Percentiles rank a stretch among this genome's conserved stretches.
These are phyloP conservation scores for Cokeromyces recurvatus DNA, from an alignment of 371 early-diverging fungal species.

Conservation along the genomic window DNA sequence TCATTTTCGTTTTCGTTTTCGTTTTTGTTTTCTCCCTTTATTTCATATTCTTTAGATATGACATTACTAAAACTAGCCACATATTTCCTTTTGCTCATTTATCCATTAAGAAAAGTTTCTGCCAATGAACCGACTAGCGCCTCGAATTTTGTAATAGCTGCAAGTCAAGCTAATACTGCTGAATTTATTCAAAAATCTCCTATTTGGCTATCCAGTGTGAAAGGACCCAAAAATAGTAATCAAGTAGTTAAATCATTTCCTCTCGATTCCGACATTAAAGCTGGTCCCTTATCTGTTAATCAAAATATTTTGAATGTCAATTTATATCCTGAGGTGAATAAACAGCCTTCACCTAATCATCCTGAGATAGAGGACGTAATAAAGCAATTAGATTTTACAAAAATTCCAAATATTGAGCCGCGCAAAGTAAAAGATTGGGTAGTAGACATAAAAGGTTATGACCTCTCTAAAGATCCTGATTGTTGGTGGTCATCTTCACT, in stretches of 20 bases:
- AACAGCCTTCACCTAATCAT: conserved; percentile 29
- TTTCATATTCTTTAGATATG: no score
- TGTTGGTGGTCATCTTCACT: conserved; percentile 30
- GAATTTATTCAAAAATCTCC: conserved; percentile 25
- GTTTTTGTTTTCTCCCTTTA: no score
- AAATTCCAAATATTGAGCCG: conserved; percentile 32
- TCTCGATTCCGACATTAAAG: conserved; percentile 17
- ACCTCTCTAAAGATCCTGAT: conserved; percentile 14
- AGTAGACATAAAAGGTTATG: conserved; percentile 26
- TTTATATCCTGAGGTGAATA: conserved; percentile 22
- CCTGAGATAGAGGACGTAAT: conserved; percentile 47
- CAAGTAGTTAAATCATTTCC: conserved; percentile 13
- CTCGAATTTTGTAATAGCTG: no score
- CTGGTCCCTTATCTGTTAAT: conserved; percentile 7
- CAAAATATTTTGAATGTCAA: conserved; percentile 9
- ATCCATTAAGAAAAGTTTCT: no score
- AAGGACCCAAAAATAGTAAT: conserved; percentile 12
- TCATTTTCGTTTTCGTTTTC: no score
- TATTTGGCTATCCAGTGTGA: conserved; percentile 23
- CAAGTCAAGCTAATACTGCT: neutral
- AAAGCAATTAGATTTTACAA: conserved; percentile 38
- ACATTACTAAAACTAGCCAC: no score
- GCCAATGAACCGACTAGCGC: no score
- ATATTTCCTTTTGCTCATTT: no score
- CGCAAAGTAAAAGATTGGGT: conserved; percentile 22